Conservation (phyloP, 2,329 filamentous ascomycete genomes). For the Aspergillus aculeatus region DNA sequence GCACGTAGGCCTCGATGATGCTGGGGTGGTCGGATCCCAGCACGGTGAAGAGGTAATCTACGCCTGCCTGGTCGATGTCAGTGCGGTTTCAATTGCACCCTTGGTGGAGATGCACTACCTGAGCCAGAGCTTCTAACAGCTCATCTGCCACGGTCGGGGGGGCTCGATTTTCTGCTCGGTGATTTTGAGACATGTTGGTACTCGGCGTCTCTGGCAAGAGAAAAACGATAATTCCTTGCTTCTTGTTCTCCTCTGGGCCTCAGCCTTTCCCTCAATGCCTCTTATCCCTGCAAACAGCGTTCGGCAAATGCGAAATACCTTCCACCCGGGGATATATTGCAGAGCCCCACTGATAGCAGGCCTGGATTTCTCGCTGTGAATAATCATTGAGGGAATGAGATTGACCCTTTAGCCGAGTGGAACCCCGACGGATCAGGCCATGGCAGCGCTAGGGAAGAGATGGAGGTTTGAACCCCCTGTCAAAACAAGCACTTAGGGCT, state of each 20-base stretch:
- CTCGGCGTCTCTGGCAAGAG: no score
- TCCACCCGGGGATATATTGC: no score
- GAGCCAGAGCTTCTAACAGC: neutral
- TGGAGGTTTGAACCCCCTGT: neutral
- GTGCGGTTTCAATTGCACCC: neutral
- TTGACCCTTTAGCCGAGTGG: neutral
- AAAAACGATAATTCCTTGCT: neutral
- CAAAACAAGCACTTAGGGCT: neutral
- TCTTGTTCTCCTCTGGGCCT: no score
- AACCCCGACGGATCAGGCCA: neutral
- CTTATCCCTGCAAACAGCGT: no score
- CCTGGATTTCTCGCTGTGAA: no score
- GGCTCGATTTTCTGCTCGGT: neutral
- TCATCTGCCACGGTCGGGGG: slow-evolving; percentile 1
- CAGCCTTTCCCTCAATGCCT: no score
- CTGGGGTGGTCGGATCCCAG: slow-evolving; percentile 15
- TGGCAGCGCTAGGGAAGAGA: neutral
- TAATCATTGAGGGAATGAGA: no score
- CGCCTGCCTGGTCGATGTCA: slow-evolving; percentile 2
- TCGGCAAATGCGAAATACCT: no score
- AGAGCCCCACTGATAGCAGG: no score
- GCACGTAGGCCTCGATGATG: slow-evolving; percentile 14
- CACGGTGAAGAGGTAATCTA: slow-evolving; percentile 13
- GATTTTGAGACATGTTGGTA: neutral
- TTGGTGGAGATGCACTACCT: neutral